Conservation (phyloP, 2,329 filamentous ascomycete species). For the Lizonia empirigonia region DNA sequence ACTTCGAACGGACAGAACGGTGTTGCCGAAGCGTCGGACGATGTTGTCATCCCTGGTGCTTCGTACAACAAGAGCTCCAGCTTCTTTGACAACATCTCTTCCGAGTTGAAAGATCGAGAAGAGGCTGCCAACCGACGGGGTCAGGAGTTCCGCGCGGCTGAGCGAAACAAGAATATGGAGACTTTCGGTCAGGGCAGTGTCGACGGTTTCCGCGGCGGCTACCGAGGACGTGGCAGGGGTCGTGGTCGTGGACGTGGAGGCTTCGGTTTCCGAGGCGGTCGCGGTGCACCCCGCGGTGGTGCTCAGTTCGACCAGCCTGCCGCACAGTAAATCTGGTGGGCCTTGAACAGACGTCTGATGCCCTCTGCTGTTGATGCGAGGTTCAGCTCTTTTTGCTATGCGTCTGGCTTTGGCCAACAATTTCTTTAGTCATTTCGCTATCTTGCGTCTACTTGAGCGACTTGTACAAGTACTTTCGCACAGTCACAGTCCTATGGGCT, state of each 20-base stretch:
- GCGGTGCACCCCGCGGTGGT: slow-evolving; percentile 47
- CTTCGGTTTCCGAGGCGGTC: slow-evolving; percentile 54
- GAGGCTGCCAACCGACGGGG: slow-evolving; percentile 70
- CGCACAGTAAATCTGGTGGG: slow-evolving; percentile 26
- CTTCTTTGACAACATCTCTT: slow-evolving; percentile 99
- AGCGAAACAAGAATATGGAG: slow-evolving; percentile 94
- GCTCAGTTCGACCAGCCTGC: slow-evolving; percentile 33
- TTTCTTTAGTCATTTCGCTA: slow-evolving; percentile 3
- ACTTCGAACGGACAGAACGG: slow-evolving; percentile 49
- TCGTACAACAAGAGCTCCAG: slow-evolving; percentile 87
- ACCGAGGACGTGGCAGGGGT: slow-evolving; percentile 78
- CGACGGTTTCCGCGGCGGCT: slow-evolving; percentile 78
- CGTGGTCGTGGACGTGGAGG: slow-evolving; percentile 63
- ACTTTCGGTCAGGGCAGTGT: slow-evolving; percentile 97
- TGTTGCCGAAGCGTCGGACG: slow-evolving; percentile 48
- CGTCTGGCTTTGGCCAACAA: not conserved
- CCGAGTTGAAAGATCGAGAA: slow-evolving; percentile 86
- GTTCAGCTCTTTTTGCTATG: not conserved
- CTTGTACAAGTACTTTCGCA: slow-evolving; percentile 22
- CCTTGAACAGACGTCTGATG: too few species aligned
- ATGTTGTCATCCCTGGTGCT: slow-evolving; percentile 53
- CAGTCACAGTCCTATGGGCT: slow-evolving; percentile 20
- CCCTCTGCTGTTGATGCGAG: not conserved
- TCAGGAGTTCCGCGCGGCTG: slow-evolving; percentile 87
- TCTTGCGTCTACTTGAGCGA: slow-evolving; percentile 23